Conservation (phyloP, 2,329 filamentous ascomycete genomes). For the Diplodia seriata region DNA sequence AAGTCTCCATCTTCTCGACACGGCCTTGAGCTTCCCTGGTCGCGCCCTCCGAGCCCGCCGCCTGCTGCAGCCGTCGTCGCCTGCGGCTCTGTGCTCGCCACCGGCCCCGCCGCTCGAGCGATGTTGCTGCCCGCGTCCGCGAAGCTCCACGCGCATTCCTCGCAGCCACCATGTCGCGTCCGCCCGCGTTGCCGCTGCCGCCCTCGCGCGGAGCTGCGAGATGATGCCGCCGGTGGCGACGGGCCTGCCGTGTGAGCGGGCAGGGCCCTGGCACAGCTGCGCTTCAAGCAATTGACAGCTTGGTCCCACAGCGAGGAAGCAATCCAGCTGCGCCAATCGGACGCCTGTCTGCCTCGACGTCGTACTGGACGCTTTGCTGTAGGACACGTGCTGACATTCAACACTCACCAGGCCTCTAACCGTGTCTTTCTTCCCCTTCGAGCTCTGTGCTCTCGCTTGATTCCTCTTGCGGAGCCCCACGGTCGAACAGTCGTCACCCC, state of each 20-base stretch:
- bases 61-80: background rate
- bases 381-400: constrained; percentile 49
- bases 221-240: constrained; percentile 11
- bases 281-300: constrained; percentile 47
- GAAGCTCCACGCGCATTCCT: constrained; percentile 29
- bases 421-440: constrained; percentile 35
- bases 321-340: constrained; percentile 42
- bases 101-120: constrained; percentile 6
- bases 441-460: constrained; percentile 41
- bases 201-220: constrained; percentile 14
- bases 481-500: constrained; percentile 21
- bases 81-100: background rate
- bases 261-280: constrained; percentile 35
- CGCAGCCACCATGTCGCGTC: constrained; percentile 26
- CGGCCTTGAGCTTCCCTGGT: constrained; percentile 17
- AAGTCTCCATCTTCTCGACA: constrained; percentile 30
- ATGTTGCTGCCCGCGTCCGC: constrained; percentile 9
- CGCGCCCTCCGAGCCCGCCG: constrained; percentile 7
- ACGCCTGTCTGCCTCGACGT: constrained; percentile 39
- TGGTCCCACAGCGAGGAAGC: constrained; percentile 45
- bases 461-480: constrained; percentile 39
- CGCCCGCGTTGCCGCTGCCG: constrained; percentile 19
- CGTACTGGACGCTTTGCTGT: constrained; percentile 41
- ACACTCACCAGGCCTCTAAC: constrained; percentile 37
- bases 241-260: constrained; percentile 22